Evolutionary conservation across 257 asterid genomes (phyloP).

Genomic region (Solanum infundibuliforme): DNA sequence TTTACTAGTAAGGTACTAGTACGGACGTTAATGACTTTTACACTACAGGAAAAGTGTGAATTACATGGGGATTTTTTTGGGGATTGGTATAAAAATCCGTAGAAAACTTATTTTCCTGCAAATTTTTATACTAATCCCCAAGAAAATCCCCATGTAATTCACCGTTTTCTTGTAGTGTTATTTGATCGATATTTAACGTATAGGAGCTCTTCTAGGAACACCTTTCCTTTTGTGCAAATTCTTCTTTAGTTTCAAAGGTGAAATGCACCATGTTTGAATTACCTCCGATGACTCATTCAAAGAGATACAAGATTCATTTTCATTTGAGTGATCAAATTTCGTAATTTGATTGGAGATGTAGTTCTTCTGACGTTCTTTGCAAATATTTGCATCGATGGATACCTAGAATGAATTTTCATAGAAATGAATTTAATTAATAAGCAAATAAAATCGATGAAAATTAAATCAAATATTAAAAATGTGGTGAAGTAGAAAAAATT

Average conservation of each 20-base stretch:
- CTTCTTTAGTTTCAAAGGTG: slow-evolving; percentile 33
- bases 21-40: background rate
- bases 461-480: background rate
- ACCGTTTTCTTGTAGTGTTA: no score
- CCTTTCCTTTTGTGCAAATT: slow-evolving; percentile 50
- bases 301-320: slow-evolving; percentile 17
- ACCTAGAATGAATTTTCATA: slow-evolving; percentile 18
- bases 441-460: background rate
- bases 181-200: background rate
- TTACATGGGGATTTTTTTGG: no score
- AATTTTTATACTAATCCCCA: no score
- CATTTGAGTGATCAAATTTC: slow-evolving; percentile 11
- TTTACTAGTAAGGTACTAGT: background rate
- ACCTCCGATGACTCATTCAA: slow-evolving; percentile 35
- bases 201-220: slow-evolving; percentile 52
- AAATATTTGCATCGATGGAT: slow-evolving; percentile 12
- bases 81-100: no score
- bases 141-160: no score
- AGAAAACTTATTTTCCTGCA: no score
- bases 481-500: background rate
- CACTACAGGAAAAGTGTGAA: no score
- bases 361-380: slow-evolving; percentile 4
- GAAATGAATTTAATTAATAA: background rate
- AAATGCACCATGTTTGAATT: slow-evolving; percentile 30
- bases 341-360: slow-evolving; percentile 5